Evolutionary conservation across 2,329 filamentous ascomycete species (phyloP), one percentile per base, ranked within the genome.

Genomic region (Exserohilum turcica): DNA sequence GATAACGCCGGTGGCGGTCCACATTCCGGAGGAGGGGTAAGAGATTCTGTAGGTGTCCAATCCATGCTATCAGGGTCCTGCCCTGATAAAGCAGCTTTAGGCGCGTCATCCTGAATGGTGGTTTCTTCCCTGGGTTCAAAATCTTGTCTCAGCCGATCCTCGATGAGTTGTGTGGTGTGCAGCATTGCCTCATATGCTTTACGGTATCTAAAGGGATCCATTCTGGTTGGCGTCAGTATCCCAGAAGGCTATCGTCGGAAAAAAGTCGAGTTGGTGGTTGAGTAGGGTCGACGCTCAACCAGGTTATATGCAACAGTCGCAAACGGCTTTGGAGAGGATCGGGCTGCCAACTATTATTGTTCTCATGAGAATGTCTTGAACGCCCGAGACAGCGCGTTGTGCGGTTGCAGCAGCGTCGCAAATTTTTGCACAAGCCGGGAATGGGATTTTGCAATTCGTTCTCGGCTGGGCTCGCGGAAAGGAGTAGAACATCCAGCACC

Each of bases 31-130:
- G 69, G 61, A 31, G 67, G 61, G 35, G 66, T 68, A 10, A 57
- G 63, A 18, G 63, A 57, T 21, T 65, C 71, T 10, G 68, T 73
- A 7, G 70, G 70, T 28, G 67, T 71, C 72, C 72, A 74, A 40
- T 74, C 72, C 72, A 74, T 74, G 29, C 69, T 70, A 52, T 74
- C 72, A 0, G 67, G 63, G 43, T 74, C 72, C 32, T 72, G 65
- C 4, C 67, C 57, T 16, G 65, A 64, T 21, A 65, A 63, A 12
- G 56, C 43, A 15, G 35, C 48, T 32, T 54, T 56, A 12, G 56
- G 52, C 19, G 27, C 43, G 15, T 57, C 54, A 33, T 54, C 38
- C 15, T 54, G 56, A 8, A 52, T 49, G 3, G 40, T 21, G 8
- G 21, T 32, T 28, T 57, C 59, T 35, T 48, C 54, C 1, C 54